These are phyloP conservation scores for Penicillium sp. DNA, from an alignment of 2,329 filamentous ascomycete species.

Conservation along the genomic window DNA sequence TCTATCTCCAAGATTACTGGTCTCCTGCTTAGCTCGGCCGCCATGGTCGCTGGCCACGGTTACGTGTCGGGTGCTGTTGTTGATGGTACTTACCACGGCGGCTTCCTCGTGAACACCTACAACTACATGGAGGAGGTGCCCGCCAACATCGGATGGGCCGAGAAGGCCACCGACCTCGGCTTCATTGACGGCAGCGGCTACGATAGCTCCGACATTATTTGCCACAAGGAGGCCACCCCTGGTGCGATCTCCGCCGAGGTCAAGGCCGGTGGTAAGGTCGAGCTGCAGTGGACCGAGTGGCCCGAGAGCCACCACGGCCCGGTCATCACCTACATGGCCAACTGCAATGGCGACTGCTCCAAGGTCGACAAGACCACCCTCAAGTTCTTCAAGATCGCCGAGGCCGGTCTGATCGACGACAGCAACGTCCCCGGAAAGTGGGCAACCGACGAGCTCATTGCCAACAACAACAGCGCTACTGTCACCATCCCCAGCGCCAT, in stretches of 20 bases:
- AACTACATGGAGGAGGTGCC: conserved; percentile 40
- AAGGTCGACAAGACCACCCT: conserved; percentile 54
- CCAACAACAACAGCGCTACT: conserved; percentile 53
- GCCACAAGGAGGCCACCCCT: conserved; percentile 59
- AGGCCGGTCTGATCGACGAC: conserved; percentile 53
- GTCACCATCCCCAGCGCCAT: conserved; percentile 51
- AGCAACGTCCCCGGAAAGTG: conserved; percentile 50
- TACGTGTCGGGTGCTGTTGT: conserved; percentile 39
- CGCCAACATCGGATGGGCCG: conserved; percentile 56
- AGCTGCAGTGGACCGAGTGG: conserved; percentile 65
- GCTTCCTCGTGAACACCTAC: conserved; percentile 42
- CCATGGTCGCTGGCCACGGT: conserved; percentile 42
- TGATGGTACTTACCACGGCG: conserved; percentile 39
- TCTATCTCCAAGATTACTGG: conserved; percentile 37
- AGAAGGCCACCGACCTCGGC: conserved; percentile 53
- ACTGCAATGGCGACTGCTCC: conserved; percentile 58
- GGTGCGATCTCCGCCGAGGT: conserved; percentile 55
- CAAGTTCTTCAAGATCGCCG: conserved; percentile 65
- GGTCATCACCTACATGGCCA: conserved; percentile 64
- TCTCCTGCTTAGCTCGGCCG: conserved; percentile 36
- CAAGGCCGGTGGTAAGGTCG: conserved; percentile 59
- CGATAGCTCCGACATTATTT: conserved; percentile 57
- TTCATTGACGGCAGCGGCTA: conserved; percentile 53
- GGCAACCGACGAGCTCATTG: conserved; percentile 56
- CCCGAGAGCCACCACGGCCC: conserved; percentile 65